phyloP scores from a whole-genome alignment of 257 asterid genomes.

The Prunella vulgaris region DNA sequence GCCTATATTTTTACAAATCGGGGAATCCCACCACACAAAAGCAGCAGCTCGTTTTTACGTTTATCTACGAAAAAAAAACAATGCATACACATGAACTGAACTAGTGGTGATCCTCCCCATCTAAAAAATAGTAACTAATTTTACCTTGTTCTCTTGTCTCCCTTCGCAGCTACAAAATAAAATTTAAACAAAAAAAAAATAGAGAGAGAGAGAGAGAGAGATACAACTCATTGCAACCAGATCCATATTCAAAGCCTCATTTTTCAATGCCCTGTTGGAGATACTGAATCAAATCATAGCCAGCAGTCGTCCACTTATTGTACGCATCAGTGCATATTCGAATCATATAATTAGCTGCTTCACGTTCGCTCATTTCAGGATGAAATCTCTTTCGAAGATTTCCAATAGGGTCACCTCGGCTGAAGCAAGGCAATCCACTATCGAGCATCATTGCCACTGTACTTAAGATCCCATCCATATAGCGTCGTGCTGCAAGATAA shows the following conservation, averaged over 20 bases:
- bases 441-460: conserved; percentile 82
- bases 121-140: conserved; percentile 13
- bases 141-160: background rate
- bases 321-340: conserved; percentile 90
- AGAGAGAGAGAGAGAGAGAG: conserved; percentile 18
- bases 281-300: conserved; percentile 94
- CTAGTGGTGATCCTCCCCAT: conserved; percentile 15
- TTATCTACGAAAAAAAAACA: background rate
- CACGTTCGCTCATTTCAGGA: conserved; percentile 98
- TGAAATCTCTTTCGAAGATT: conserved; percentile 94
- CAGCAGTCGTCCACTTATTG: conserved; percentile 96
- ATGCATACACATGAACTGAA: background rate
- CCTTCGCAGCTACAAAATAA: conserved; percentile 20
- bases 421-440: conserved; percentile 97
- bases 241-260: conserved; percentile 31
- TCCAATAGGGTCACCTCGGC: conserved; percentile 97
- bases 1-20: conserved; percentile 29
- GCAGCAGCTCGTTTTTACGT: background rate
- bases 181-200: background rate
- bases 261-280: conserved; percentile 97
- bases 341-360: conserved; percentile 94
- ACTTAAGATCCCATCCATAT: conserved; percentile 87
- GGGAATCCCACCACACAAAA: conserved; percentile 14
- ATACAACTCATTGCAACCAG: background rate
- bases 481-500: conserved; percentile 90